Evolutionary conservation across 176 grass and related monocot species (phyloP), one percentile per base, ranked within the genome.

Genomic region (Thalia dealbata): DNA sequence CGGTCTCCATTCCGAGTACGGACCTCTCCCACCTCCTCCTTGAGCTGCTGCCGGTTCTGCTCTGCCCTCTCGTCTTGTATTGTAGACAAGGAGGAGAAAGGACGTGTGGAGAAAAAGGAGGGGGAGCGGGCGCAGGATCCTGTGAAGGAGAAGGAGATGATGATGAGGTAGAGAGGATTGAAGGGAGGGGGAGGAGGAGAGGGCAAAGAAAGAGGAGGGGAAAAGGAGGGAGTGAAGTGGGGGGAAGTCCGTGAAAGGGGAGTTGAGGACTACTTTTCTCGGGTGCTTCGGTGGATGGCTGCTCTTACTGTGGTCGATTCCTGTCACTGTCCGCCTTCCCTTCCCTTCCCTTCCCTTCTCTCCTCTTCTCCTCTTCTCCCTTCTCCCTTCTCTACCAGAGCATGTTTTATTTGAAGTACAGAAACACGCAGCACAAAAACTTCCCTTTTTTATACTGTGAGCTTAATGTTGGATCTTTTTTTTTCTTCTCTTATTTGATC

Each of bases 191-290:
- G 54, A 58, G 22, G 19, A n/a, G 21, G 22, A 58, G 54, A 16
- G 54, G 22, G 16, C 19, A 3, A n/a, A 9, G 16, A 6, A 58
- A 83, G 90, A 86, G 82, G 81, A 81, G 80, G 84, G 75, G 58
- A n/a, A 11, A 27, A 56, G 42, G n/a, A 27, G 63, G 76, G 26
- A 51, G 54, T 19, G 19, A n/a, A n/a, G 54, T n/a, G 21, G 5
- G 54, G 21, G 7, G 54, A 58, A n/a, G 54, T 16, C 21, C 54
- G 54, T 58, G 54, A 58, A 8, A n/a, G 5, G 54, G 54, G 54
- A 58, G 54, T 58, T 58, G 54, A n/a, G 54, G 54, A 58, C 15
- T n/a, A 58, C 54, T 58, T 58, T 58, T 38, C 54, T n/a, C 7
- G 19, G 1, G 19, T n/a, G 54, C 54, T 58, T 58, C 54, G 54